Base-by-base conservation (phyloP, 495 filamentous ascomycete genomes). In the Pyrenopolyporus hunteri region DNA sequence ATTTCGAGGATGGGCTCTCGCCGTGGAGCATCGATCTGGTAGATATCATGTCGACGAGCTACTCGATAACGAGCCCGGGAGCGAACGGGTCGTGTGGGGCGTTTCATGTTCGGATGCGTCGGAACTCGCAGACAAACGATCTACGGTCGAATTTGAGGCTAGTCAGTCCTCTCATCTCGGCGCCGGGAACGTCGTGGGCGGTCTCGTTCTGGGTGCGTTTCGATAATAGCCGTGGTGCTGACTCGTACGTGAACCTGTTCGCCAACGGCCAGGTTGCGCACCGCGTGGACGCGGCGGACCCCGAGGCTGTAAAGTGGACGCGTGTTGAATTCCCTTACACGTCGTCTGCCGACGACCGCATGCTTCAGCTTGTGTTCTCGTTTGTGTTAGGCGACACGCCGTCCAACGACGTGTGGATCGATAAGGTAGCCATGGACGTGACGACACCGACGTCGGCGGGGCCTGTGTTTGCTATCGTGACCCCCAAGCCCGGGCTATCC, bases 21-120 rank as follows among this genome's bases (percentile, higher is more conserved):
- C 68, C 68, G 1, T 70, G 68, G 68, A 68, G 65, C 40, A 39
- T 70, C 6, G 68, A 70, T 52, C 59, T 70, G 8, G 65, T 68
- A 6, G 68, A 70, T 39, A 32, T 69, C 11, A 48, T 70, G 62
- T 68, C 65, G 35, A 70, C 68, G 13, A 35, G 31, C 28, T 70
- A 70, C 62, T 36, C 42, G 0, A 16, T 66, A 1, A 26, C 45
- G 0, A 20, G 25, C 6, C 49, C 57, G 5, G 68, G 68, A 2
- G 61, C 68, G 2, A 45, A 63, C 58, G 50, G 49, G 23, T 59
- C 48, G 31, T 70, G 68, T 55, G 50, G 49, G 4, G 61, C 68
- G 11, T 70, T 70, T 46, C 36, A 46, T 17, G 68, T 70, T 3
- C 0, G 10, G 2, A 70, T 70, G 68, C 14, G 33, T 17, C 40